Evolutionary conservation across 768 basidiomycete species (phyloP), one percentile per base, ranked within the genome.

Genomic region (Boletus rufocinnamomeus): DNA sequence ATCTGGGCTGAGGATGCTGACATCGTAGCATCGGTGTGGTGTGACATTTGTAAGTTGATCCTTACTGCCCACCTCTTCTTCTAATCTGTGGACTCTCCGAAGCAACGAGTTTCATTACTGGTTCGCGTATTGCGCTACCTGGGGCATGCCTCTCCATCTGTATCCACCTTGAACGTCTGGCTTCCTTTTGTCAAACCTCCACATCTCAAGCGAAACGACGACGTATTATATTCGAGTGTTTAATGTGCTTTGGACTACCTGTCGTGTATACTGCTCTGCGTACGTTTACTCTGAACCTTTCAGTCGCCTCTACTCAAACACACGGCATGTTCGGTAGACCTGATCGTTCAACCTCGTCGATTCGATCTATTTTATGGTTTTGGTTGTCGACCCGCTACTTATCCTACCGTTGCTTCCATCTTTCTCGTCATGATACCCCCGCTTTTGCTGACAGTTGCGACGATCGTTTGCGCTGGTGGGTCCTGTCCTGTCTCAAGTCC

Each of bases 1-100:
- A 64, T 86, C 5, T 94, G 88, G 89, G 72, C 75, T 2, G 32
- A 50, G 74, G n/a, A 84, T 64, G 69, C 75, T 6, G 68, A 76
- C 25, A 69, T 82, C 32, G 69, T 63, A 47, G 76, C 74, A 17
- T 77, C 82, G 0, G 77, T 83, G 9, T 94, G 89, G 89, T 93
- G 91, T 67, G 91, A 94, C 66, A 85, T 94, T 38, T 75, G 88
- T 90, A 53, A 59, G 84, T 69, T 34, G 14, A 25, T 51, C 32
- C 47, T 51, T 40, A 14, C 54, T 13, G 19, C n/a, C 49, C 6
- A 44, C 45, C 16, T n/a, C 17, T 6, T 6, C 37, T 35, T 56
- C 59, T 61, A 30, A 62, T 50, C 28, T 35, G 28, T 25, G n/a
- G 35, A 50, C 7, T 57, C 47, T 17, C 4, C 10, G 43, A 69